A percentile compares a stretch with the other conserved stretches of the same genome.
Evolutionary conservation across 2,329 filamentous ascomycete genomes (phyloP).

Genomic region (Verticillium dahliae): DNA sequence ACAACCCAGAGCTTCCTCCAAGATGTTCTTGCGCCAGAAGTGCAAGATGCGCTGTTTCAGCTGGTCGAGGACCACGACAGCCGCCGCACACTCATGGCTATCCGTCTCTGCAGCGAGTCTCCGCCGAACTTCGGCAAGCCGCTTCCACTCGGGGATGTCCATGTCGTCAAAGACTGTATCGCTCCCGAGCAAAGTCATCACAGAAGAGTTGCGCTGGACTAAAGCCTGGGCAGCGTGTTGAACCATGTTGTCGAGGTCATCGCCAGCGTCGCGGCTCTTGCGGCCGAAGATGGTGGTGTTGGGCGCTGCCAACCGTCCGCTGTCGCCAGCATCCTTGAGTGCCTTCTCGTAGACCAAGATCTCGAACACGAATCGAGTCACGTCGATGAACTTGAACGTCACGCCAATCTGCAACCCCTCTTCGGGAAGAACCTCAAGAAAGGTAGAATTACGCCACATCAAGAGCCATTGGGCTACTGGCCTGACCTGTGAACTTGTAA

Average conservation of each 20-base stretch:
- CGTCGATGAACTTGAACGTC: slow-evolving; percentile 31
- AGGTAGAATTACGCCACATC: slow-evolving; percentile 42
- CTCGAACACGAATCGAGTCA: slow-evolving; percentile 45
- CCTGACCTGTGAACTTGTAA: slow-evolving; percentile 25
- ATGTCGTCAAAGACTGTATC: slow-evolving; percentile 22
- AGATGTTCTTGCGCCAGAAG: slow-evolving; percentile 1
- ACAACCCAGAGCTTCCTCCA: slow-evolving; percentile 1
- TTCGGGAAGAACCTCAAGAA: slow-evolving; percentile 60
- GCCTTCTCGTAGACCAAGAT: slow-evolving; percentile 59
- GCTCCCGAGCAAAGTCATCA: slow-evolving; percentile 23
- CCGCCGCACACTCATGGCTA: background rate
- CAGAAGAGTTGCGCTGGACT: slow-evolving; percentile 33
- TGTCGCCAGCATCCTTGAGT: slow-evolving; percentile 29
- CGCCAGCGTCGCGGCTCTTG: slow-evolving; percentile 37
- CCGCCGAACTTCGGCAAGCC: slow-evolving; percentile 9
- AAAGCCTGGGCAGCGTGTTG: slow-evolving; percentile 52
- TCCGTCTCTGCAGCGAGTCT: slow-evolving; percentile 14
- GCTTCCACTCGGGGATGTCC: slow-evolving; percentile 25
- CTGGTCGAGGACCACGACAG: slow-evolving; percentile 10
- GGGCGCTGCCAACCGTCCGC: background rate
- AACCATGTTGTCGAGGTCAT: slow-evolving; percentile 48
- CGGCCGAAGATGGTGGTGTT: slow-evolving; percentile 37
- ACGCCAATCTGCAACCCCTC: slow-evolving; percentile 51
- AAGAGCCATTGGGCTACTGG: slow-evolving; percentile 54
- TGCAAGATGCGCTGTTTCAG: slow-evolving; percentile 14